These are phyloP conservation scores for Leccinum uliginosum DNA, from an alignment of 768 basidiomycete species.

Conservation along the genomic window DNA sequence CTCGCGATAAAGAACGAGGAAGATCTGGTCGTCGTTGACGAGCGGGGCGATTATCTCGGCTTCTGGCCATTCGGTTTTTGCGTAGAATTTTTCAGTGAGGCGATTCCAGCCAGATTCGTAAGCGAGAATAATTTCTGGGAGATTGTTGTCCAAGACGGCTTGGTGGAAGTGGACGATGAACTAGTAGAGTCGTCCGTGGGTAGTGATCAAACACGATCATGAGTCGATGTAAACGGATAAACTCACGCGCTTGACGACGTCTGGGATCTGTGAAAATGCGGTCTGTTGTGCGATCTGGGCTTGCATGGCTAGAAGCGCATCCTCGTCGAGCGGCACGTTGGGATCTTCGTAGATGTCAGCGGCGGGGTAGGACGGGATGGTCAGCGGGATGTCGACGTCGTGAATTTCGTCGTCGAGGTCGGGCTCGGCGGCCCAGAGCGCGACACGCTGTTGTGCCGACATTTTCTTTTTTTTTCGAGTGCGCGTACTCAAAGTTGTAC, in stretches of 20 bases:
- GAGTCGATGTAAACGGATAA: not conserved
- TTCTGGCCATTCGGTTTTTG: constrained; percentile 95
- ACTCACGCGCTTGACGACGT: constrained; percentile 82
- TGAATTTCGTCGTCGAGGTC: constrained; percentile 74
- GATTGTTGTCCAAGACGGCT: constrained; percentile 87
- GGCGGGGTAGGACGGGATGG: constrained; percentile 25
- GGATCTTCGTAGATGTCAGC: constrained; percentile 30
- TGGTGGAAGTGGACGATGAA: constrained; percentile 96
- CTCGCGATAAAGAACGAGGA: constrained; percentile 95
- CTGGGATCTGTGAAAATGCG: constrained; percentile 79
- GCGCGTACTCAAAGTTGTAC: not conserved
- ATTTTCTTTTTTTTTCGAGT: constrained; percentile 5
- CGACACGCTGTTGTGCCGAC: constrained; percentile 64
- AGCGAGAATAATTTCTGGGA: constrained; percentile 84
- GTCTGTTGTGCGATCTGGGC: constrained; percentile 82
- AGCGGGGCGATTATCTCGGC: constrained; percentile 93
- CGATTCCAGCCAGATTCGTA: constrained; percentile 98
- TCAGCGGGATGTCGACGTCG: constrained; percentile 56
- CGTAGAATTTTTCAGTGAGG: constrained; percentile 93
- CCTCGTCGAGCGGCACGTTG: constrained; percentile 65
- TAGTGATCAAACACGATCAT: not conserved
- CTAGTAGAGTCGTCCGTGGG: constrained; percentile 35
- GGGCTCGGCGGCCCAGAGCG: constrained; percentile 72
- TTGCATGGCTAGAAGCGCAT: constrained; percentile 67
- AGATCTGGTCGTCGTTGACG: constrained; percentile 93